Conservation (phyloP, 2,329 filamentous ascomycete genomes). For the Lojkania enalia region DNA sequence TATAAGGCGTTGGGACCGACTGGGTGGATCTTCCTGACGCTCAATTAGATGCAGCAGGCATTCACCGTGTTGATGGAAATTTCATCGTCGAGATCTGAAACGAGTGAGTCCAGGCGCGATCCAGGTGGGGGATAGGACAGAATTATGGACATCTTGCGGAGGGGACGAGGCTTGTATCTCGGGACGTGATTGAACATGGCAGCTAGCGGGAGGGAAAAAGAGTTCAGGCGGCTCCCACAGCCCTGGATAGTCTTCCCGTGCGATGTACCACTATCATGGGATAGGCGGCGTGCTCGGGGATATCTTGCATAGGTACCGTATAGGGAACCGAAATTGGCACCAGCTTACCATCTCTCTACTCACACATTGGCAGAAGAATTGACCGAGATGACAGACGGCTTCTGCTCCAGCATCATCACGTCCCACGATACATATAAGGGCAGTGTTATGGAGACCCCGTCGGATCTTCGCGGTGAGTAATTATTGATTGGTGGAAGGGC, state of each 20-base stretch:
- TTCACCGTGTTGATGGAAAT: no score
- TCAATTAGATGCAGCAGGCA: no score
- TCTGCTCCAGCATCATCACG: background rate
- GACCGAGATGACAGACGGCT: background rate
- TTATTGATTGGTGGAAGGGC: conserved; percentile 10
- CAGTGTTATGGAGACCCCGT: conserved; percentile 2
- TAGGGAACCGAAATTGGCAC: background rate
- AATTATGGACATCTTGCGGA: background rate
- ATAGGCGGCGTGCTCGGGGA: conserved; percentile 2
- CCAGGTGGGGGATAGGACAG: background rate
- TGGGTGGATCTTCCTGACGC: no score
- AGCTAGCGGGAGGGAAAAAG: conserved; percentile 7
- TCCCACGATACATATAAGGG: conserved; percentile 1
- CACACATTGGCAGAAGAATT: background rate
- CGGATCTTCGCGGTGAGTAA: conserved; percentile 3
- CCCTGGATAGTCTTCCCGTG: conserved; percentile 5
- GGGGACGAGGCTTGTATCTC: background rate
- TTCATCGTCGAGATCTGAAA: no score
- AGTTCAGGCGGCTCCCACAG: conserved; percentile 6
- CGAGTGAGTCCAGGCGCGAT: no score
- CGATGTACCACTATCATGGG: conserved; percentile 15
- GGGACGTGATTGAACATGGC: conserved; percentile 3
- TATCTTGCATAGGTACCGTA: background rate
- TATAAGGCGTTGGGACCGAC: no score
- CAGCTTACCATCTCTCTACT: background rate